Conservation (phyloP, 345 rosid genomes). For the Viola odorata region DNA sequence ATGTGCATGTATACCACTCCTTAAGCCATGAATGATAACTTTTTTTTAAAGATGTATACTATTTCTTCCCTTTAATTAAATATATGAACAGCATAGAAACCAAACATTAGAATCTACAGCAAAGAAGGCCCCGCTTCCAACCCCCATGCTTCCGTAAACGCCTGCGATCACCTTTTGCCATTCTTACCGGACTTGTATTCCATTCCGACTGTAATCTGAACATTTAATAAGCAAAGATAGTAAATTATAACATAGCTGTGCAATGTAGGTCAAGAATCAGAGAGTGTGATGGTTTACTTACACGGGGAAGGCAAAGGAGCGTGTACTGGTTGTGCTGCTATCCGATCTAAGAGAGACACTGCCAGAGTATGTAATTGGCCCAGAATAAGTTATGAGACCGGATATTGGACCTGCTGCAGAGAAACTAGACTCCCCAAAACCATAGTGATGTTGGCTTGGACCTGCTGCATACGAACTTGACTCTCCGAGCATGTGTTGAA, state of each 20-base stretch:
- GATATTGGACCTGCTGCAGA: conserved; percentile 53
- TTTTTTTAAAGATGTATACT: conserved; percentile 6
- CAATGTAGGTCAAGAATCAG: background rate
- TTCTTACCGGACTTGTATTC: conserved; percentile 87
- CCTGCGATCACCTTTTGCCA: conserved; percentile 68
- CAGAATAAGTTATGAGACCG: conserved; percentile 60
- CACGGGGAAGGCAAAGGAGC: conserved; percentile 94
- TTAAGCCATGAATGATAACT: conserved; percentile 8
- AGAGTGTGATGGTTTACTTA: conserved; percentile 22
- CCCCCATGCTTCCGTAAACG: conserved; percentile 42
- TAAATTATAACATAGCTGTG: background rate
- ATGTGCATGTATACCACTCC: conserved; percentile 13
- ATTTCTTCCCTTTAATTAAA: conserved; percentile 11
- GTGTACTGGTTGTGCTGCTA: conserved; percentile 86
- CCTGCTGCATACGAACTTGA: no score
- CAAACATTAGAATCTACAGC: conserved; percentile 76
- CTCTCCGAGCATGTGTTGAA: no score
- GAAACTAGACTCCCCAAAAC: conserved; percentile 69
- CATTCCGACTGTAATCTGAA: conserved; percentile 86
- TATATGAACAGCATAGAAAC: conserved; percentile 26
- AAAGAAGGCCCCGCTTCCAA: conserved; percentile 62
- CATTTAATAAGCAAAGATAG: background rate
- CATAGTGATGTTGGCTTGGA: conserved; percentile 22
- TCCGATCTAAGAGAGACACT: conserved; percentile 79
- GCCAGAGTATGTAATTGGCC: conserved; percentile 62